Conservation (phyloP, 2,329 filamentous ascomycete species). For the Colletotrichum sp. region DNA sequence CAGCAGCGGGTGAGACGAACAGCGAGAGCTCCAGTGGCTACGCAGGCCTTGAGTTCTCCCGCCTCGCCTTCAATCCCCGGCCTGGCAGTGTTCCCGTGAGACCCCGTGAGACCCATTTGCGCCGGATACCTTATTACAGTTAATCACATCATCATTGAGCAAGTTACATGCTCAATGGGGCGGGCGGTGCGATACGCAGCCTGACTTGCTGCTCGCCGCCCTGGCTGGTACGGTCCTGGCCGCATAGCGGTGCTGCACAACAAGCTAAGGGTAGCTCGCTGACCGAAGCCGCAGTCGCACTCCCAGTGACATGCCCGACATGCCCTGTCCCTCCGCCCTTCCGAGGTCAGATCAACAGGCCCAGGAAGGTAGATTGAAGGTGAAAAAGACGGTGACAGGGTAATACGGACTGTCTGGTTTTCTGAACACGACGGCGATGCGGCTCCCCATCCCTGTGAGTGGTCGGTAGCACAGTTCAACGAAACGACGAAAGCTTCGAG, state of each 20-base stretch:
- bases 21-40: background rate
- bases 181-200: background rate
- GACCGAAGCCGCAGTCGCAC: background rate
- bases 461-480: background rate
- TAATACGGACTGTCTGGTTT: background rate
- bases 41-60: background rate
- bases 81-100: background rate
- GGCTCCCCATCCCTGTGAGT: background rate
- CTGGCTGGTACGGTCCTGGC: background rate
- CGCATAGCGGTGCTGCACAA: background rate
- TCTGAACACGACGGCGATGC: background rate
- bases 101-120: background rate
- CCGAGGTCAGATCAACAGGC: background rate
- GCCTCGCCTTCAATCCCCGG: slow-evolving; percentile 11
- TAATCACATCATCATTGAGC: slow-evolving; percentile 10
- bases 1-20: background rate
- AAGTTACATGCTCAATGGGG: background rate
- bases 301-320: background rate
- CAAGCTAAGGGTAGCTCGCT: background rate
- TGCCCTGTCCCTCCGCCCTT: background rate
- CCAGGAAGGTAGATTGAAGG: background rate
- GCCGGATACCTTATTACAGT: slow-evolving; percentile 2
- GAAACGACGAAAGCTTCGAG: slow-evolving; percentile 11
- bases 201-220: background rate
- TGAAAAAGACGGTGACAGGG: background rate